Base-by-base conservation (phyloP, 441 rosid genomes). In the Lepidium campestre region DNA sequence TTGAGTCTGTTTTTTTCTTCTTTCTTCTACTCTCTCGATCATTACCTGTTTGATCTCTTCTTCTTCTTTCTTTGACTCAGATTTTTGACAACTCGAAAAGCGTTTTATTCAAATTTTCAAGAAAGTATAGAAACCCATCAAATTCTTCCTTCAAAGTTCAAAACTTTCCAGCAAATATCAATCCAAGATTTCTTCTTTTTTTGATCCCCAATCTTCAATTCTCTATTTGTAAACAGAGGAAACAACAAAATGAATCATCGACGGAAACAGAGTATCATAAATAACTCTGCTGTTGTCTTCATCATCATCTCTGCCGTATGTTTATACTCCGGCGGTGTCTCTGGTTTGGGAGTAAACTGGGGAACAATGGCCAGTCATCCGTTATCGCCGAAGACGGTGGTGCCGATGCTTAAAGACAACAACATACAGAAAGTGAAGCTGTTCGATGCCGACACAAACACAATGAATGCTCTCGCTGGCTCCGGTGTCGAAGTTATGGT, bases 311-410 rank as follows among this genome's bases (percentile, higher is more conserved):
- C 44, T 36, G 22, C 42, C 46, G 23, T 66, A 0, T 67, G 18
- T 39, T 29, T 61, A 6, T 23, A 31, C 6, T 42, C 29, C 32
- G 50, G 57, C n/a, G 57, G 29, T 3, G 89, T 79, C 19, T 49
- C 83, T 39, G 88, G 87, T 40, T 74, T 94, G 10, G 97, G 99
- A 44, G 91, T 94, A 45, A 94, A 94, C 46, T 94, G 97, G 99
- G 99, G 97, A 29, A 91, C 96, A 9, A 81, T 80, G 85, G 96
- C 97, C 17, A 71, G 77, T 6, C 96, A 89, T 57, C 70, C 81
- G 58, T 62, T 94, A 56, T 86, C 88, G 2, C 87, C 96, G 1
- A 73, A 78, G 36, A 81, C 87, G 6, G 90, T 93, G 47, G 96
- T 91, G 15, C 83, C 85, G 72, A 81, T 91, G 90, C 59, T 94